These are phyloP conservation scores for Penicillium rolfsii DNA, from an alignment of 2,329 filamentous ascomycete genomes.

Conservation along the genomic window DNA sequence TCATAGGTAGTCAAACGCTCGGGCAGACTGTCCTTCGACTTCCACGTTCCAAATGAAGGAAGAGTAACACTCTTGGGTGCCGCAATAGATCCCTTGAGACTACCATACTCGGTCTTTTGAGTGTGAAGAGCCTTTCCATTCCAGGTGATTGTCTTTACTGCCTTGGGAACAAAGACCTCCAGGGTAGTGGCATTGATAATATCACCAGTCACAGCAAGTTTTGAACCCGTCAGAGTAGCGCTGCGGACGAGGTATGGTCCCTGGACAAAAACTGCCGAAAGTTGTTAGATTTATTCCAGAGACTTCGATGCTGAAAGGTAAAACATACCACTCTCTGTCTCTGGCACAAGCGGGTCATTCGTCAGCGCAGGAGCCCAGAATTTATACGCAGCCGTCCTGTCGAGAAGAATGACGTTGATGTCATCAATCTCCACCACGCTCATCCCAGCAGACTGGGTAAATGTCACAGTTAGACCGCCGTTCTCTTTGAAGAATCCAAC, in stretches of 20 bases:
- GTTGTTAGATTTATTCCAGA: neutral
- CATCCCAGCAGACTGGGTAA: conserved; percentile 55
- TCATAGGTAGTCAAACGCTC: conserved; percentile 47
- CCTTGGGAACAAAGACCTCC: conserved; percentile 54
- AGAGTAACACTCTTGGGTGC: conserved; percentile 35
- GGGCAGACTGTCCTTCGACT: conserved; percentile 50
- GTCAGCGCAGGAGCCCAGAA: conserved; percentile 61
- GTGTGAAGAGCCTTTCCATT: conserved; percentile 50
- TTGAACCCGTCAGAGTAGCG: conserved; percentile 43
- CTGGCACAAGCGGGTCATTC: conserved; percentile 51
- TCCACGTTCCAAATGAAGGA: conserved; percentile 44
- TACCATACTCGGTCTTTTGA: conserved; percentile 43
- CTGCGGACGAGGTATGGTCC: conserved; percentile 58
- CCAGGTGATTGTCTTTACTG: conserved; percentile 53
- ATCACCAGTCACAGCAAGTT: conserved; percentile 53
- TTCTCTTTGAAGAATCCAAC: conserved; percentile 49
- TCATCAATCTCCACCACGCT: conserved; percentile 54
- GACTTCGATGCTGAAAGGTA: rapidly evolving
- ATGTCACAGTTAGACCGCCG: conserved; percentile 50
- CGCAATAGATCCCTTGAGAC: conserved; percentile 42
- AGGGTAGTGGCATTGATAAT: conserved; percentile 47
- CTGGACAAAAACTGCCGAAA: conserved; percentile 52
- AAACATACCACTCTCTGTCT: conserved; percentile 50
- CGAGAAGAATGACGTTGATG: conserved; percentile 57
- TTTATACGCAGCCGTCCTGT: conserved; percentile 58